phyloP scores from a whole-genome alignment of 129 eudicot genomes.

The Artemisia argyi region DNA sequence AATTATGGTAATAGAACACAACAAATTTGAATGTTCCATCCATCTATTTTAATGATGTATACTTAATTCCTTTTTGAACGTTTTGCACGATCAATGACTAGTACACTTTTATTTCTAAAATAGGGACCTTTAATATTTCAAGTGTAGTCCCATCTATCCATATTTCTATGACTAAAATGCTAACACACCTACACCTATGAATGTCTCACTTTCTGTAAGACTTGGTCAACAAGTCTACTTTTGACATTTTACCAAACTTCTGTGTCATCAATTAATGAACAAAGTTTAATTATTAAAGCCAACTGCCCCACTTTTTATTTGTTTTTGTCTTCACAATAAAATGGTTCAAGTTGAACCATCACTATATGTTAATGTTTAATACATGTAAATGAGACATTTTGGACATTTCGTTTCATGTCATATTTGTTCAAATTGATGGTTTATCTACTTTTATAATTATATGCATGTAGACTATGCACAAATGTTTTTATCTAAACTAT shows the following conservation, averaged over 20 bases:
- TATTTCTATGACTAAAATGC: background rate
- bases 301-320: constrained; percentile 12
- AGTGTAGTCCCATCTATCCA: constrained; percentile 6
- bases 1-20: too few species aligned
- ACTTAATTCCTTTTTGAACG: background rate
- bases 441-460: too few species aligned
- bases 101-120: background rate
- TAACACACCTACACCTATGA: background rate
- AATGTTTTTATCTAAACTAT: too few species aligned
- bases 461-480: too few species aligned
- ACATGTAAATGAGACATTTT: background rate
- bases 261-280: constrained; percentile 12
- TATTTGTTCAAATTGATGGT: too few species aligned
- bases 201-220: constrained; percentile 7
- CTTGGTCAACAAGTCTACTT: constrained; percentile 17
- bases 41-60: too few species aligned
- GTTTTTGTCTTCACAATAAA: too few species aligned
- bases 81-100: background rate
- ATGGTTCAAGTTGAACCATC: background rate
- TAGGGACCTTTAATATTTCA: background rate
- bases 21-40: too few species aligned
- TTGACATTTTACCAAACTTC: constrained; percentile 21
- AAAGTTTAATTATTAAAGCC: constrained; percentile 14
- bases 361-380: background rate
- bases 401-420: background rate